A percentile compares a stretch with the other conserved stretches of the same genome.
phyloP scores from a whole-genome alignment of 2,329 filamentous ascomycete genomes.

The Fusarium marasasianum region DNA sequence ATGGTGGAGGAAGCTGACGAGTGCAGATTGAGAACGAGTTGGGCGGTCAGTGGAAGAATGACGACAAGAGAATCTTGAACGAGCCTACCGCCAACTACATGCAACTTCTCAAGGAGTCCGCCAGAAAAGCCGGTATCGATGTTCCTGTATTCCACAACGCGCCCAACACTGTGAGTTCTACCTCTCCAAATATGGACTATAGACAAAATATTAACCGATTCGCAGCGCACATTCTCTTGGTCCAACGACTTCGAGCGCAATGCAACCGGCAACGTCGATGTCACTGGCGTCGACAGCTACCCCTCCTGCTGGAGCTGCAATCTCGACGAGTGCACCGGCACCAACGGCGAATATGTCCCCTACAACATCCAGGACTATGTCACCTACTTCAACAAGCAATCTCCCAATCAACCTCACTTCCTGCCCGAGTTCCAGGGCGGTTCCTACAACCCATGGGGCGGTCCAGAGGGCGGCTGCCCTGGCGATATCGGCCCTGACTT shows the following conservation, averaged over 20 bases:
- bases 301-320: constrained; percentile 72
- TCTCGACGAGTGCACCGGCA: constrained; percentile 66
- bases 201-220: constrained; percentile 12
- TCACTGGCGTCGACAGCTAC: constrained; percentile 62
- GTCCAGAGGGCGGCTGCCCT: constrained; percentile 64
- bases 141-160: constrained; percentile 68
- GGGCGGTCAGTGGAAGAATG: constrained; percentile 54
- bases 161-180: constrained; percentile 62
- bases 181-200: constrained; percentile 30
- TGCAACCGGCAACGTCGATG: constrained; percentile 65
- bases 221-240: constrained; percentile 57
- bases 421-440: constrained; percentile 43
- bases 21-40: constrained; percentile 64
- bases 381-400: constrained; percentile 42
- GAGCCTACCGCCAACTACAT: constrained; percentile 62
- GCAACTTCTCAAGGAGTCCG: constrained; percentile 63
- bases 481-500: constrained; percentile 66
- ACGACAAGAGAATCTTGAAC: constrained; percentile 57
- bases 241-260: constrained; percentile 65
- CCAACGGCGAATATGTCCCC: constrained; percentile 66
- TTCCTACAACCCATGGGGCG: constrained; percentile 68
- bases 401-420: constrained; percentile 39
- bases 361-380: constrained; percentile 52
- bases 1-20: background rate
- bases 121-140: constrained; percentile 65